Conservation (phyloP, 2,329 filamentous ascomycete species). For the Dothidotthia symphoricarpi region DNA sequence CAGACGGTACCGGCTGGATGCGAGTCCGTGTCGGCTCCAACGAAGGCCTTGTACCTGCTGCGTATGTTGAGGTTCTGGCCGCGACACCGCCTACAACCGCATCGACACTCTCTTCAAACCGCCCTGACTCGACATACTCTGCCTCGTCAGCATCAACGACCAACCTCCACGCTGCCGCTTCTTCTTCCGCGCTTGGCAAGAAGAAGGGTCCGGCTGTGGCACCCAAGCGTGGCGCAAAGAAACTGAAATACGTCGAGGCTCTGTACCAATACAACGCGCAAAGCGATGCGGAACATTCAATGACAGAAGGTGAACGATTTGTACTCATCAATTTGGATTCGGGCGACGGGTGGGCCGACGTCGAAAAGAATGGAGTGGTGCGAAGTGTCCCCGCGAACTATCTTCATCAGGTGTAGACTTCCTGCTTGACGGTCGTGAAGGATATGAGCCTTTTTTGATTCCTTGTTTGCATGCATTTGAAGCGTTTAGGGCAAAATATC, state of each 20-base stretch:
- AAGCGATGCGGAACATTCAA: slow-evolving; percentile 82
- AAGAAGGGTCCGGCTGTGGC: slow-evolving; percentile 92
- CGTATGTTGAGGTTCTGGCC: slow-evolving; percentile 70
- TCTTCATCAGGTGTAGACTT: slow-evolving; percentile 66
- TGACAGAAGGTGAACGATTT: slow-evolving; percentile 87
- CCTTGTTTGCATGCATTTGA: slow-evolving; percentile 3
- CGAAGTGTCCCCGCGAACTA: slow-evolving; percentile 95
- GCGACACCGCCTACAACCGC: slow-evolving; percentile 41
- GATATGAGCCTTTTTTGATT: slow-evolving; percentile 9
- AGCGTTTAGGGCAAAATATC: slow-evolving; percentile 4
- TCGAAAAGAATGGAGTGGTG: slow-evolving; percentile 82
- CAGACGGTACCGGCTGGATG: slow-evolving; percentile 90
- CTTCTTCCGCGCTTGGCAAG: slow-evolving; percentile 50
- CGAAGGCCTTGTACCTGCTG: slow-evolving; percentile 82
- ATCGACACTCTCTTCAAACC: slow-evolving; percentile 37
- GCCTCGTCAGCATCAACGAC: slow-evolving; percentile 73
- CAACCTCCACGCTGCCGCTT: slow-evolving; percentile 42
- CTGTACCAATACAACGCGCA: slow-evolving; percentile 88
- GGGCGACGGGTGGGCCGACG: slow-evolving; percentile 95
- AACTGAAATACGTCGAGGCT: slow-evolving; percentile 88
- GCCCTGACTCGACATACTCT: slow-evolving; percentile 63
- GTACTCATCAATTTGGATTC: slow-evolving; percentile 84
- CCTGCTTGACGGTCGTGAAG: slow-evolving; percentile 15
- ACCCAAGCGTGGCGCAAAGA: slow-evolving; percentile 86
- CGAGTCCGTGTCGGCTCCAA: slow-evolving; percentile 73